These are phyloP conservation scores for Paracorniculantispora psalliotae DNA, from an alignment of 2,329 filamentous ascomycete species.

Conservation along the genomic window DNA sequence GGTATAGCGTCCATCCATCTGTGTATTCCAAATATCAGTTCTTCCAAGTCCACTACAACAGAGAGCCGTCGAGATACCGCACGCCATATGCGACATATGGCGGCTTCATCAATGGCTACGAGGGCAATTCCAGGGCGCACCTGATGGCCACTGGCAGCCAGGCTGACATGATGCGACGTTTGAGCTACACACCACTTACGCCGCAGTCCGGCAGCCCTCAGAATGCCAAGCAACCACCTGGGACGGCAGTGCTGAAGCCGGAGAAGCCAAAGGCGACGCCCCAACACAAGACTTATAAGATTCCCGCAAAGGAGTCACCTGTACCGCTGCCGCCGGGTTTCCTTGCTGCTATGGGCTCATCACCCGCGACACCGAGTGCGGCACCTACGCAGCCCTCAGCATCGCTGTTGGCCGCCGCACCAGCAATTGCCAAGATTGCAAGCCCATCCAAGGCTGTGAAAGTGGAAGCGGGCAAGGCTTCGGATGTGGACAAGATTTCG, in stretches of 20 bases:
- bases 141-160: constrained; percentile 30
- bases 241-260: constrained; percentile 6
- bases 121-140: constrained; percentile 45
- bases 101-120: constrained; percentile 58
- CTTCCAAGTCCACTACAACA: constrained; percentile 56
- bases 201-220: background rate
- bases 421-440: background rate
- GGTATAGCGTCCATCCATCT: constrained; percentile 33
- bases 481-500: too few species aligned
- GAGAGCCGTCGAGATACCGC: constrained; percentile 51
- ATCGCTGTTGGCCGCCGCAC: background rate
- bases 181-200: background rate
- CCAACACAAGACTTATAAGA: constrained; percentile 28
- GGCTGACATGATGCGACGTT: constrained; percentile 21
- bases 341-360: constrained; percentile 35
- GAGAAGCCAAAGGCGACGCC: constrained; percentile 23
- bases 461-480: constrained; percentile 6
- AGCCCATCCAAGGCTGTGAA: background rate
- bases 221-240: background rate
- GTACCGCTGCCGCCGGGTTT: constrained; percentile 41
- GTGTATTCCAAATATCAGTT: constrained; percentile 52
- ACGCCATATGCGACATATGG: constrained; percentile 54
- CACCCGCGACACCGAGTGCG: constrained; percentile 19
- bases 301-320: constrained; percentile 38
- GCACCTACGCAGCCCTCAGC: constrained; percentile 11